phyloP scores from a whole-genome alignment of 2,329 filamentous ascomycete genomes.

The Ceratocystis cubensis region DNA sequence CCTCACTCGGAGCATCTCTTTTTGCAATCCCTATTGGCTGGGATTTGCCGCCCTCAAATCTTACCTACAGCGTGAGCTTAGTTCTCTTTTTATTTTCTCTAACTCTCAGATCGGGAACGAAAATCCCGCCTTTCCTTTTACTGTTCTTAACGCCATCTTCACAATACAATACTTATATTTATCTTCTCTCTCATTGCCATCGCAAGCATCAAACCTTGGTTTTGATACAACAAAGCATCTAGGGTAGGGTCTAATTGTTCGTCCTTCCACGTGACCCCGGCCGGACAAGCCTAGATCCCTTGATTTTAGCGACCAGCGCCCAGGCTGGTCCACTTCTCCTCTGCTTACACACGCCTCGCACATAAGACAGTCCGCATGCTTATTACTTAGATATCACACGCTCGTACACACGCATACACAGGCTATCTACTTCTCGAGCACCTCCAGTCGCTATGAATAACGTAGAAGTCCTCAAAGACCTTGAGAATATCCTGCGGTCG shows the following conservation, averaged over 20 bases:
- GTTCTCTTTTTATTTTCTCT: not conserved
- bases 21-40: not conserved
- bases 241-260: not conserved
- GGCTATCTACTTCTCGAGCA: not conserved
- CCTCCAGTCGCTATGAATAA: not conserved
- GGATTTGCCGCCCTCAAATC: not conserved
- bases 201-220: not conserved
- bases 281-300: not conserved
- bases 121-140: not conserved
- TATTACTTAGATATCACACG: too few species aligned
- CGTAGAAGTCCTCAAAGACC: not conserved
- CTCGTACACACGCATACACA: not conserved
- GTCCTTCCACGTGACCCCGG: not conserved
- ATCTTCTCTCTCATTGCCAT: too few species aligned
- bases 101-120: not conserved
- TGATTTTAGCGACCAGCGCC: not conserved
- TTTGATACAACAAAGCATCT: too few species aligned
- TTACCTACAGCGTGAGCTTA: not conserved
- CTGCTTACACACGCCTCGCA: not conserved
- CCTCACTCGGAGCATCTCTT: conserved; percentile 21
- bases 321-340: not conserved
- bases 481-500: not conserved
- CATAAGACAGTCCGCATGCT: not conserved
- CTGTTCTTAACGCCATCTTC: too few species aligned
- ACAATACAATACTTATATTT: too few species aligned